These are phyloP conservation scores for Mortierella sp. DNA, from an alignment of 371 early-diverging fungal genomes.

Conservation along the genomic window DNA sequence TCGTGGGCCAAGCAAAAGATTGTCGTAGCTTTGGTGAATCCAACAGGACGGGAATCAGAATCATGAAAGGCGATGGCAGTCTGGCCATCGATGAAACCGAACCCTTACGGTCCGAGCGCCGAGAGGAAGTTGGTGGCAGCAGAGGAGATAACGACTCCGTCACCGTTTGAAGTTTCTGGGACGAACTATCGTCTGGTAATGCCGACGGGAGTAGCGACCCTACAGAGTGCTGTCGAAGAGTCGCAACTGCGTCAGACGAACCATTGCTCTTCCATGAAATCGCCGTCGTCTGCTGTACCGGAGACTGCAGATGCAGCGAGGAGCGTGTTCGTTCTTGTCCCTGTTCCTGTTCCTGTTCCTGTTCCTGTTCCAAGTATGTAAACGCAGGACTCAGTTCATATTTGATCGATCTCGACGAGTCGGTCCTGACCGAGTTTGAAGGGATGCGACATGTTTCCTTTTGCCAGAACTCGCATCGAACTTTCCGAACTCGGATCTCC, in stretches of 20 bases:
- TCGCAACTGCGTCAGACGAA: neutral
- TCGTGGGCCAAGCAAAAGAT: constrained; percentile 33
- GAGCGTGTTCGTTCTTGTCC: constrained; percentile 7
- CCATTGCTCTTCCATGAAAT: constrained; percentile 16
- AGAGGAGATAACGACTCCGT: constrained; percentile 5
- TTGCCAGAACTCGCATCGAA: constrained; percentile 53
- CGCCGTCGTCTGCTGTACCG: neutral
- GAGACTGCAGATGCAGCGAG: constrained; percentile 10
- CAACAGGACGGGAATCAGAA: constrained; percentile 34
- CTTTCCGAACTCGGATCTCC: constrained; percentile 45
- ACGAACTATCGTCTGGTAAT: constrained; percentile 2
- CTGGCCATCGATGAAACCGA: constrained; percentile 9
- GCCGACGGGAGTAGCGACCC: neutral
- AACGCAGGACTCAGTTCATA: constrained; percentile 28
- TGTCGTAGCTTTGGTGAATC: constrained; percentile 46
- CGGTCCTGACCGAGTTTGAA: neutral
- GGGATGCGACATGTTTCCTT: constrained; percentile 51
- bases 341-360: constrained; percentile 16
- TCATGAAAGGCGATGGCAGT: constrained; percentile 17
- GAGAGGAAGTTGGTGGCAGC: neutral
- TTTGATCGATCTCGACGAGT: constrained; percentile 27
- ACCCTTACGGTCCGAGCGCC: neutral
- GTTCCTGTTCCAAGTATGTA: constrained; percentile 36
- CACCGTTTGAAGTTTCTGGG: neutral
- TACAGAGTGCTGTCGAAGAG: constrained; percentile 5